Base-by-base conservation (phyloP, 2,329 filamentous ascomycete genomes). In the Ophiobolus disseminans region DNA sequence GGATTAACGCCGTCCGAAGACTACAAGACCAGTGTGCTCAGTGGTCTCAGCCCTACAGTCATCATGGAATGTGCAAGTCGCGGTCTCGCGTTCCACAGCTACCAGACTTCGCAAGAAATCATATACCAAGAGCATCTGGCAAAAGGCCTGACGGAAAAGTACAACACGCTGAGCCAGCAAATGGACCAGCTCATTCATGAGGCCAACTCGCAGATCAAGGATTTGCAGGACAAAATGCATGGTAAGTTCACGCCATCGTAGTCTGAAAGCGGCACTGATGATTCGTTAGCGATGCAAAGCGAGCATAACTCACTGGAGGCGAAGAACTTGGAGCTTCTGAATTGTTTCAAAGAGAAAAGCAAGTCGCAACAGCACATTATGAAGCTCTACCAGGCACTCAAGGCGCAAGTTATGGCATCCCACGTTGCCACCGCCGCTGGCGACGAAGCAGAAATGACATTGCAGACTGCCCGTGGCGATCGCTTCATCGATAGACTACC, bases 61-160 rank as follows among this genome's bases (percentile, higher is more conserved):
- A 89, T 97, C 55, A 91, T 96, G 82, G 92, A 96, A 62, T 95
- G 91, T 72, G 88, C 90, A 17, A 86, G 87, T 4, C 82, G 89
- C 58, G 91, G 87, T 1, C 73, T 96, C 56, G 84, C 82, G 23
- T 96, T 96, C 68, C 96, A 91, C 87, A 86, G 85, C 22, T 96
- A 96, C 63, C 91, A 96, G 68, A 86, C 86, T 16, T 86, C 86
- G 2, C 89, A 94, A 63, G 89, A 96, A 73, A 88, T 95, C 49
- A 82, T 87, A 42, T 96, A 92, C 63, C 89, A 96, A 66, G 86
- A 91, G 60, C 86, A 88, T 58, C 75, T 90, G 1, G 85, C 84
- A 34, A 91, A 86, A 63, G 86, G 81, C 8, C 74, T 95, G 53
- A 85, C 83, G 0, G 88, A 91, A 9, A 92, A 89, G 68, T 91